A percentile compares a stretch with the other conserved stretches of the same genome.
phyloP scores from a whole-genome alignment of 768 basidiomycete genomes.

The Rhodotorula sphaerocarpa region DNA sequence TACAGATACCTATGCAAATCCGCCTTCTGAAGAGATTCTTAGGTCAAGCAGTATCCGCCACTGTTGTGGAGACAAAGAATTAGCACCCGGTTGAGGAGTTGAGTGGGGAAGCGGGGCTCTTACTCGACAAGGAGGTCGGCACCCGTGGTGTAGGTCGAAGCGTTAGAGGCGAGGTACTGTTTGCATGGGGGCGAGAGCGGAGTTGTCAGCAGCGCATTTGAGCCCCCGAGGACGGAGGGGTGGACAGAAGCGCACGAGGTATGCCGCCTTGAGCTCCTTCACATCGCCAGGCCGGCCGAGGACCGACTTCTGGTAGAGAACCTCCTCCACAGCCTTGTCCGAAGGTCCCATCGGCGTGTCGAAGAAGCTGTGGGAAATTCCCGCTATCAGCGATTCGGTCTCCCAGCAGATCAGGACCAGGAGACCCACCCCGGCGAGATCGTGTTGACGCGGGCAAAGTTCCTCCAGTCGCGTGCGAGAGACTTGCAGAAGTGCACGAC shows the following conservation, averaged over 20 bases:
- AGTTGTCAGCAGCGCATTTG: no score
- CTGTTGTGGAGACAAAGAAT: no score
- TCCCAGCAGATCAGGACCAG: no score
- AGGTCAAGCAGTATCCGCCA: neutral
- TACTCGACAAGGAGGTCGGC: slow-evolving; percentile 39
- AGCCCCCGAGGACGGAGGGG: neutral
- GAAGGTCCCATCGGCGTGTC: slow-evolving; percentile 8
- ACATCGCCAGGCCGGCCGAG: slow-evolving; percentile 11
- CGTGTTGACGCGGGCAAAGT: slow-evolving; percentile 41
- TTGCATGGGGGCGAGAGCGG: no score
- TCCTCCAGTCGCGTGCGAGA: slow-evolving; percentile 42
- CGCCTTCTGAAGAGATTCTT: no score
- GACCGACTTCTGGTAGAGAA: slow-evolving; percentile 6
- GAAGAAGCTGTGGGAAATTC: neutral
- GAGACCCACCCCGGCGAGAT: slow-evolving; percentile 27
- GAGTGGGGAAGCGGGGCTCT: no score
- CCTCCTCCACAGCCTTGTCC: neutral
- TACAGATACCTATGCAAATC: no score
- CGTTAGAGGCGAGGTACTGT: slow-evolving; percentile 40
- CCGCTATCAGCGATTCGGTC: no score
- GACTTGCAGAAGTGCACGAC: slow-evolving; percentile 41
- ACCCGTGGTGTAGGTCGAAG: slow-evolving; percentile 42
- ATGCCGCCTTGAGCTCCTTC: slow-evolving; percentile 22
- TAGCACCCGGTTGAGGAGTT: no score
- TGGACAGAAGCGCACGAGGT: slow-evolving; percentile 8